Evolutionary conservation across 352 stramenopile genomes (phyloP).

Genomic region (Phytophthora hybrid): DNA sequence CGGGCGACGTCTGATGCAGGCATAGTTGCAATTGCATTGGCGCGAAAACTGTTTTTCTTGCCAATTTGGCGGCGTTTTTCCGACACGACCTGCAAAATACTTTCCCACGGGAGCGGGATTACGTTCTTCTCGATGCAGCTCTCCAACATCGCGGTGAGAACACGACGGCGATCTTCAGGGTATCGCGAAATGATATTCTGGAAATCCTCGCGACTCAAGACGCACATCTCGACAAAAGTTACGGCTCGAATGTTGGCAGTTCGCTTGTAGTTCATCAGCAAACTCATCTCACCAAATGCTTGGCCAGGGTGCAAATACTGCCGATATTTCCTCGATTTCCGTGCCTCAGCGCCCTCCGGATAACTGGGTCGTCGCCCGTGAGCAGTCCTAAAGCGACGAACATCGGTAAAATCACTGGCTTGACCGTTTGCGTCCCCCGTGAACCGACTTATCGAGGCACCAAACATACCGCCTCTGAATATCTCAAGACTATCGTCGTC

Average conservation of each 20-base stretch:
- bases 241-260: constrained; percentile 30
- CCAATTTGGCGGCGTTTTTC: constrained; percentile 2
- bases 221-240: constrained; percentile 33
- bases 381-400: not conserved
- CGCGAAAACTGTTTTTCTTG: not conserved
- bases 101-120: constrained; percentile 11
- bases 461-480: not conserved
- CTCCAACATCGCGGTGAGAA: constrained; percentile 14
- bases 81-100: constrained; percentile 2
- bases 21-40: not conserved
- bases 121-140: constrained; percentile 17
- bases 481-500: not conserved
- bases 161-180: constrained; percentile 11
- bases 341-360: not conserved
- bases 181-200: constrained; percentile 13
- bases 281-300: constrained; percentile 44
- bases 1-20: constrained; percentile 1
- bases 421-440: not conserved
- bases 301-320: constrained; percentile 23
- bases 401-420: not conserved
- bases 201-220: constrained; percentile 11
- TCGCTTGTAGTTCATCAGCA: constrained; percentile 41
- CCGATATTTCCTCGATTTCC: not conserved
- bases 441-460: not conserved
- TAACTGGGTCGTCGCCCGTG: not conserved